phyloP scores from a whole-genome alignment of 495 filamentous ascomycete genomes.

The Massariosphaeria phaeospora region DNA sequence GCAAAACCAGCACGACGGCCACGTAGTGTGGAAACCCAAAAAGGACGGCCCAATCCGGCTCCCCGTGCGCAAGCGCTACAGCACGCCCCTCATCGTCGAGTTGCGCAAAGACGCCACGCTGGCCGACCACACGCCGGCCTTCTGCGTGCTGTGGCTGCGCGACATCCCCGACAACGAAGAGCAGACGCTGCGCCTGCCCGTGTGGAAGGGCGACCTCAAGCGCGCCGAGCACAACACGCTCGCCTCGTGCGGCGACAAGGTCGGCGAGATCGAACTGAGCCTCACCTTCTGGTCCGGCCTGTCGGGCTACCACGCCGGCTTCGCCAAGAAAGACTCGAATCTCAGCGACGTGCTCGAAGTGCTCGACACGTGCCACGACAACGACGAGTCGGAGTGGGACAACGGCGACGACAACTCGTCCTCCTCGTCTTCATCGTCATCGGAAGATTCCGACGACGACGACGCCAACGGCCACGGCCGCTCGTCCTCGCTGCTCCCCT shows the following conservation, averaged over 20 bases:
- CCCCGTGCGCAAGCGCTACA: conserved; percentile 58
- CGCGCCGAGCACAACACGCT: conserved; percentile 35
- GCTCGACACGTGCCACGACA: conserved; percentile 56
- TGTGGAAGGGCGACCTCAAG: conserved; percentile 46
- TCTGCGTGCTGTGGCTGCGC: conserved; percentile 62
- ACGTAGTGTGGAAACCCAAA: conserved; percentile 40
- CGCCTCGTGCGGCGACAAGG: conserved; percentile 42
- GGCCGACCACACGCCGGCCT: conserved; percentile 53
- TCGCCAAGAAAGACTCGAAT: conserved; percentile 48
- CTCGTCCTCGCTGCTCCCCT: conserved; percentile 6
- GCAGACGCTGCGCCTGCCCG: conserved; percentile 47
- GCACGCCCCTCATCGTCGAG: conserved; percentile 54
- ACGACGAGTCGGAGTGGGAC: conserved; percentile 43
- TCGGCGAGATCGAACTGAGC: conserved; percentile 53
- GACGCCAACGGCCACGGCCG: too few relatives aligned
- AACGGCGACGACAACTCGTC: conserved; percentile 20
- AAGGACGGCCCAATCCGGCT: conserved; percentile 44
- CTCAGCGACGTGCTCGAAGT: conserved; percentile 59
- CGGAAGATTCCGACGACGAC: conserved; percentile 10
- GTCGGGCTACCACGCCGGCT: conserved; percentile 51
- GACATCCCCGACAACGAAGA: conserved; percentile 62
- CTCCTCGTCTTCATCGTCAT: conserved; percentile 13
- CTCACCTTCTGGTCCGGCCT: conserved; percentile 56
- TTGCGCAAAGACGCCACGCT: conserved; percentile 51
- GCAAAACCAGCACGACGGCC: conserved; percentile 23